Conservation (phyloP, 106 monocot species). For the Allium sativum region DNA sequence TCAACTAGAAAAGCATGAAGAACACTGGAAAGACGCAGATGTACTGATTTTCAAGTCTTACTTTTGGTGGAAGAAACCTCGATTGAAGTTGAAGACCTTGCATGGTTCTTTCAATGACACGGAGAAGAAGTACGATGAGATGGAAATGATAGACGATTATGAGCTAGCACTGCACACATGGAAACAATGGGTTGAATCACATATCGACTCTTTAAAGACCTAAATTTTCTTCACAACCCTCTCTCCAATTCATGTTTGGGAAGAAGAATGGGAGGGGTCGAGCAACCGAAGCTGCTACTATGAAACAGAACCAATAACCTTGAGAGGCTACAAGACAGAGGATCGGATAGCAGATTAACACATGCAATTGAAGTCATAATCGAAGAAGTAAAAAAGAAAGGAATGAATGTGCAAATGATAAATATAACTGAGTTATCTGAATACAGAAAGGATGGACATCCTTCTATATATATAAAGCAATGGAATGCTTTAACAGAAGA, state of each 20-base stretch:
- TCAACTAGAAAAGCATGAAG: conserved; percentile 46
- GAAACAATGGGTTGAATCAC: conserved; percentile 18
- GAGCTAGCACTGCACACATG: conserved; percentile 23
- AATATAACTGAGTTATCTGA: conserved; percentile 32
- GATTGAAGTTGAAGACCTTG: conserved; percentile 53
- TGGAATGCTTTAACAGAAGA: conserved; percentile 19
- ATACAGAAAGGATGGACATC: conserved; percentile 56
- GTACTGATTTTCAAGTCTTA: conserved; percentile 58
- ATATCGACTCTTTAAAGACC: conserved; percentile 22
- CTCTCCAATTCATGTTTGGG: conserved; percentile 54
- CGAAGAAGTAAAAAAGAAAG: conserved; percentile 3
- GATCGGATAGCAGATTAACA: conserved; percentile 30
- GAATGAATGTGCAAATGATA: conserved; percentile 40
- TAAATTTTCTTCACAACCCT: conserved; percentile 42
- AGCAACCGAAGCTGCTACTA: conserved; percentile 34
- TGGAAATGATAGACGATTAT: conserved; percentile 27
- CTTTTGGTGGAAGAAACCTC: conserved; percentile 54
- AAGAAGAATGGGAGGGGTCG: conserved; percentile 30
- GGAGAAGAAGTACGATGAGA: conserved; percentile 17
- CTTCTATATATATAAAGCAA: conserved; percentile 29
- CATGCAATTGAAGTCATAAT: conserved; percentile 8
- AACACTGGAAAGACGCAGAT: conserved; percentile 36
- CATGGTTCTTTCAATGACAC: conserved; percentile 34
- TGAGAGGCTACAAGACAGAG: conserved; percentile 25
- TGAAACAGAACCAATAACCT: conserved; percentile 35